phyloP scores from a whole-genome alignment of 1,139 yeast genomes.

The Hyphopichia fennica region DNA sequence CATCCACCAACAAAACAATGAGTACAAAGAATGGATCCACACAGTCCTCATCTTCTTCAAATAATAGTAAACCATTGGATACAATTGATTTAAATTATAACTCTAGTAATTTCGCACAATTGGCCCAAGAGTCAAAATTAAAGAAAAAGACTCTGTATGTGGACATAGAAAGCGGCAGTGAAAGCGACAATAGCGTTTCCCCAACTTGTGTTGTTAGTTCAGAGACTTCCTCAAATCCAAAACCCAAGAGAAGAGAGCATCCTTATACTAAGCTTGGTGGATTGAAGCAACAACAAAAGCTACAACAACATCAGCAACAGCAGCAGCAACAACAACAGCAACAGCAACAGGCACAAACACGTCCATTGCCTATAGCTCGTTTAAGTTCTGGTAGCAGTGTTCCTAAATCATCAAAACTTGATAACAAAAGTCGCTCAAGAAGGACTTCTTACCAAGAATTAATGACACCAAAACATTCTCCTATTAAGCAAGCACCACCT shows the following conservation, averaged over 20 bases:
- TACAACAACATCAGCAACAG: background rate
- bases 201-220: background rate
- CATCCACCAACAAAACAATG: background rate
- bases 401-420: no score
- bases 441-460: background rate
- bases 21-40: background rate
- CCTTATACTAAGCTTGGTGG: conserved; percentile 1
- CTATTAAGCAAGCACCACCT: background rate
- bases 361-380: no score
- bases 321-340: background rate
- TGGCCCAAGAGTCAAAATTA: background rate
- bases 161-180: background rate
- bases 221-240: background rate
- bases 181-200: background rate
- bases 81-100: background rate
- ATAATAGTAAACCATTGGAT: background rate
- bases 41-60: background rate
- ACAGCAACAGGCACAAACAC: no score
- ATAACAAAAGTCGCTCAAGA: background rate
- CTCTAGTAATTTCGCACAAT: background rate
- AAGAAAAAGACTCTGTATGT: background rate
- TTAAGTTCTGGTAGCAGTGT: no score
- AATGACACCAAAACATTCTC: background rate
- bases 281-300: background rate
- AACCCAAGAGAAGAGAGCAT: background rate